Evolutionary conservation across 2,329 filamentous ascomycete species (phyloP).

Genomic region (Claviceps pazoutovae): DNA sequence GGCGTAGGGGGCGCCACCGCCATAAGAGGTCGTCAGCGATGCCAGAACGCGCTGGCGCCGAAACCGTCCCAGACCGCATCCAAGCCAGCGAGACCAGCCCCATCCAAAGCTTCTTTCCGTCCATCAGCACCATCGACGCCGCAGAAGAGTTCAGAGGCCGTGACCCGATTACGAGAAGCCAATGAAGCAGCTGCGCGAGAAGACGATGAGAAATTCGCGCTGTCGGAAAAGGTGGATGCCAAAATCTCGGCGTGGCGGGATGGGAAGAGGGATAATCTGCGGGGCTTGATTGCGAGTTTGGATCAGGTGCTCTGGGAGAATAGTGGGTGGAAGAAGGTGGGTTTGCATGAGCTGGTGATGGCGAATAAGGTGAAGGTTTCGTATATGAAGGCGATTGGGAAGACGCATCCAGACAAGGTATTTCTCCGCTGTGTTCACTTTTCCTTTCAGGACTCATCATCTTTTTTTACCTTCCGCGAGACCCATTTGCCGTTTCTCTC

Average conservation of each 20-base stretch:
- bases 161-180: constrained; percentile 66
- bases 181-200: constrained; percentile 75
- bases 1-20: constrained; percentile 77
- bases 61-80: constrained; percentile 33
- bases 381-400: constrained; percentile 98
- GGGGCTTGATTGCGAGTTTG: constrained; percentile 73
- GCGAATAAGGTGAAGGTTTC: constrained; percentile 91
- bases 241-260: constrained; percentile 70
- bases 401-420: constrained; percentile 98
- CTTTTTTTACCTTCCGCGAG: too few species aligned
- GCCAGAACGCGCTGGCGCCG: constrained; percentile 70
- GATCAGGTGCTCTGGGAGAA: constrained; percentile 84
- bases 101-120: constrained; percentile 21
- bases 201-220: constrained; percentile 84
- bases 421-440: constrained; percentile 1
- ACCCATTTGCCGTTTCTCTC: too few species aligned
- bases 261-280: constrained; percentile 83
- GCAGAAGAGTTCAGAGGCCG: constrained; percentile 55
- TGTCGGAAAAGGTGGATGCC: constrained; percentile 75
- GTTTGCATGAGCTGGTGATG: constrained; percentile 83
- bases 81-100: constrained; percentile 25
- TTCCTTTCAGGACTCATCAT: too few species aligned
- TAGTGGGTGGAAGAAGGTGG: constrained; percentile 93
- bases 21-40: constrained; percentile 74
- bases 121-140: constrained; percentile 27